Conservation (phyloP, 148 eudicot species). For the Vaccinium vitisidaea region DNA sequence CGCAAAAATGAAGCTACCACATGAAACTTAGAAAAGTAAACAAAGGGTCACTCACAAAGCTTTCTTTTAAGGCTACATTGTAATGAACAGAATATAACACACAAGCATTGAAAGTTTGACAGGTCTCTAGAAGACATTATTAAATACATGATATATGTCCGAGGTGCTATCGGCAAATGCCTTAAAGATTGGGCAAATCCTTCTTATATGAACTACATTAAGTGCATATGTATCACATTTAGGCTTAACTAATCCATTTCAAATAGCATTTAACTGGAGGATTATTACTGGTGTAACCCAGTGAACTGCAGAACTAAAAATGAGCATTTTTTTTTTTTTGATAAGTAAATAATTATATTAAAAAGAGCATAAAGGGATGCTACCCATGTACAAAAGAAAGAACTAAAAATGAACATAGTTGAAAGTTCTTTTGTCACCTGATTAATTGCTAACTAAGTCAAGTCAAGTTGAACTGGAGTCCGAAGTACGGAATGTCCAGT, state of each 20-base stretch:
- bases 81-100: neutral
- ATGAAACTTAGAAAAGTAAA: neutral
- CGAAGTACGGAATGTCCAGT: neutral
- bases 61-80: neutral
- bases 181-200: neutral
- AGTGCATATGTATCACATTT: neutral
- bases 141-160: neutral
- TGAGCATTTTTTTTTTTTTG: no score
- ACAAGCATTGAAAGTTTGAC: neutral
- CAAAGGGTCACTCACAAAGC: neutral
- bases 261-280: neutral
- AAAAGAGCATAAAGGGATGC: no score
- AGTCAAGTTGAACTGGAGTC: neutral
- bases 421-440: neutral
- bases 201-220: neutral
- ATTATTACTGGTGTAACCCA: neutral
- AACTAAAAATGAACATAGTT: neutral
- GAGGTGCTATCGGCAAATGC: neutral
- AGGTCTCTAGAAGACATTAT: neutral
- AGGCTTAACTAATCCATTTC: neutral
- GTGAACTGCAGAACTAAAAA: neutral
- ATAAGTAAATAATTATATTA: no score
- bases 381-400: no score
- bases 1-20: neutral
- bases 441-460: neutral